phyloP scores from a whole-genome alignment of 768 basidiomycete genomes.

The Boletus vinaceobasis region DNA sequence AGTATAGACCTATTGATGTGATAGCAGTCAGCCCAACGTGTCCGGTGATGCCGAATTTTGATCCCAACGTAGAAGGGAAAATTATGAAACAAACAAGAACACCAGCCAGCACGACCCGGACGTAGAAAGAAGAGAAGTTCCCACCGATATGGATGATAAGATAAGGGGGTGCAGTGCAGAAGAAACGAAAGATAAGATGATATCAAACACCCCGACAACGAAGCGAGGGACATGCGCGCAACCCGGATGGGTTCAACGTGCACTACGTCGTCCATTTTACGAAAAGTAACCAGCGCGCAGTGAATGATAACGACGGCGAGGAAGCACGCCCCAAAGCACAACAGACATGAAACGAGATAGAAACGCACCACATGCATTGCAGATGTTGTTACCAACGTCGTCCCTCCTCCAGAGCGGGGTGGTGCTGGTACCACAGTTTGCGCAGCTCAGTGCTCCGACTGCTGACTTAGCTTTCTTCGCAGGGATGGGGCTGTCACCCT shows the following conservation, averaged over 20 bases:
- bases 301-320: slow-evolving; percentile 14
- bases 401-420: slow-evolving; percentile 90
- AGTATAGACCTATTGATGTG: slow-evolving; percentile 76
- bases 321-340: slow-evolving; percentile 21
- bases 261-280: slow-evolving; percentile 17
- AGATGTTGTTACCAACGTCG: slow-evolving; percentile 89
- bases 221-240: slow-evolving; percentile 20
- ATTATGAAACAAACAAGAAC: background rate
- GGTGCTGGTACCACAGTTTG: slow-evolving; percentile 85
- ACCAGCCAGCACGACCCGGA: background rate
- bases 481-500: slow-evolving; percentile 29
- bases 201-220: slow-evolving; percentile 6
- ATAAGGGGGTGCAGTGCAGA: slow-evolving; percentile 16
- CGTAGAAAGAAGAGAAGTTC: slow-evolving; percentile 15
- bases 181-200: slow-evolving; percentile 21
- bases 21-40: slow-evolving; percentile 14
- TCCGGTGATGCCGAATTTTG: background rate
- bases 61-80: background rate
- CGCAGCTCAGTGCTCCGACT: slow-evolving; percentile 78
- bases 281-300: slow-evolving; percentile 11
- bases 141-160: slow-evolving; percentile 22
- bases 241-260: slow-evolving; percentile 24
- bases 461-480: slow-evolving; percentile 35
- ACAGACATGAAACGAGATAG: slow-evolving; percentile 26
- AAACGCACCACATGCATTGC: slow-evolving; percentile 87